Evolutionary conservation across 139 green algal species (phyloP), one percentile per base, ranked within the genome.

Genomic region (Picochlorum sp.): DNA sequence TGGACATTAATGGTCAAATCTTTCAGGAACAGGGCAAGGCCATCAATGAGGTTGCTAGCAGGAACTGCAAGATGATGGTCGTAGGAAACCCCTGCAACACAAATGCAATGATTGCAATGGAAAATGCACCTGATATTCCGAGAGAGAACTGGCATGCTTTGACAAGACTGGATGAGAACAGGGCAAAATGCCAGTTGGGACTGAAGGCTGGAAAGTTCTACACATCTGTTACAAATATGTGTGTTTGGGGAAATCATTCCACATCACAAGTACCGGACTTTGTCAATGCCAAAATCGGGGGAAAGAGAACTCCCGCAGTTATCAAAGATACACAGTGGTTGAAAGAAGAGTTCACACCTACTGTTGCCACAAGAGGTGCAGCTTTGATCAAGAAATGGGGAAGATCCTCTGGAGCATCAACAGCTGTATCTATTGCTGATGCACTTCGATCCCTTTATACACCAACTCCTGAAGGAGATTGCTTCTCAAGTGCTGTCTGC

Each of bases 251-350:
- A 66, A 97, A 97, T 81, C 90, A 97, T 85, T 92, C 81, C 34
- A 96, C 90, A 66, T 96, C 90, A 9, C 87, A 91, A 79, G 90
- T 97, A 20, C 90, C 90, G 18, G 90, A 97, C 76, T 97, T 91
- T 49, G 62, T 97, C 2, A 97, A 97, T 74, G 86, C 90, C 13
- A 86, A 84, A 69, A 95, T 97, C 65, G 80, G 74, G 28, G 84
- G 83, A 50, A 58, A 83, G 47, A 83, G 80, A 24, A 82, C 86
- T n/a, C 76, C 77, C 21, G 80, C 92, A 30, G 78, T 95, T 44
- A 94, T 97, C 61, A 49, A 67, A 26, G 82, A 86, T 67, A 55
- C 73, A 49, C 58, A 71, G 30, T 90, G 81, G 80, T 69, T 91
- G 49, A 85, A 87, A 65, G 71, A 95, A 61, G 84, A 93, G 62